These are phyloP conservation scores for Apiospora malaysiana DNA, from an alignment of 2,329 filamentous ascomycete genomes.

Conservation along the genomic window DNA sequence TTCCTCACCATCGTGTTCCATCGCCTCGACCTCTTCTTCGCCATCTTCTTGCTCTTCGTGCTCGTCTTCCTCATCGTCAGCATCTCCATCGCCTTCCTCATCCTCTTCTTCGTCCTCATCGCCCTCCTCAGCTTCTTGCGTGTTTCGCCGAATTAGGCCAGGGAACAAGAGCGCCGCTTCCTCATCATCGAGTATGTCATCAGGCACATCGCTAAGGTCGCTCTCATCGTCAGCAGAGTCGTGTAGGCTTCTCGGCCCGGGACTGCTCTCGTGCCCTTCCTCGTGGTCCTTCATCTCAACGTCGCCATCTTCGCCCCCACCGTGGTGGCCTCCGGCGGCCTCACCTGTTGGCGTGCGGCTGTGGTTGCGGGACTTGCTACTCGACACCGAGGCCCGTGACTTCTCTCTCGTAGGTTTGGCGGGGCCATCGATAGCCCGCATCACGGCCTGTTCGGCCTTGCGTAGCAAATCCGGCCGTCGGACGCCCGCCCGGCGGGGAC, in stretches of 20 bases:
- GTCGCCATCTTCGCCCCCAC: slow-evolving; percentile 41
- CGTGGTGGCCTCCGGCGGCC: slow-evolving; percentile 19
- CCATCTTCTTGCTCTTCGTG: slow-evolving; percentile 28
- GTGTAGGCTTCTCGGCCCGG: slow-evolving; percentile 61
- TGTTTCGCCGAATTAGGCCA: slow-evolving; percentile 47
- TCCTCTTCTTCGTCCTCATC: slow-evolving; percentile 31
- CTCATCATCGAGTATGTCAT: slow-evolving; percentile 50
- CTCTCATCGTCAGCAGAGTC: slow-evolving; percentile 74
- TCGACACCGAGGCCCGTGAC: slow-evolving; percentile 59
- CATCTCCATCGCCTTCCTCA: slow-evolving; percentile 32
- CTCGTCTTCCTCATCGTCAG: slow-evolving; percentile 27
- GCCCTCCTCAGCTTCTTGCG: slow-evolving; percentile 32
- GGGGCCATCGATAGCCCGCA: slow-evolving; percentile 54
- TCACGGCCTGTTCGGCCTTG: slow-evolving; percentile 65
- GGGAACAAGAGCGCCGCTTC: slow-evolving; percentile 61
- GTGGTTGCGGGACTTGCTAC: slow-evolving; percentile 48
- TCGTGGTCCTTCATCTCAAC: slow-evolving; percentile 33
- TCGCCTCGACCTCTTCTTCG: slow-evolving; percentile 26
- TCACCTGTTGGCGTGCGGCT: slow-evolving; percentile 46
- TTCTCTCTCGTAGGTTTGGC: slow-evolving; percentile 51
- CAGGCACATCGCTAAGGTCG: slow-evolving; percentile 70
- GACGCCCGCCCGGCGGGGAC: slow-evolving; percentile 52
- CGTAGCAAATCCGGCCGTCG: slow-evolving; percentile 64
- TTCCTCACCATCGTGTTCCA: slow-evolving; percentile 25
- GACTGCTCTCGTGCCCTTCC: slow-evolving; percentile 49